Percentiles rank a stretch among this genome's conserved stretches.
phyloP scores from a whole-genome alignment of 2,329 filamentous ascomycete species.

The Tolypocladium guangdongense region DNA sequence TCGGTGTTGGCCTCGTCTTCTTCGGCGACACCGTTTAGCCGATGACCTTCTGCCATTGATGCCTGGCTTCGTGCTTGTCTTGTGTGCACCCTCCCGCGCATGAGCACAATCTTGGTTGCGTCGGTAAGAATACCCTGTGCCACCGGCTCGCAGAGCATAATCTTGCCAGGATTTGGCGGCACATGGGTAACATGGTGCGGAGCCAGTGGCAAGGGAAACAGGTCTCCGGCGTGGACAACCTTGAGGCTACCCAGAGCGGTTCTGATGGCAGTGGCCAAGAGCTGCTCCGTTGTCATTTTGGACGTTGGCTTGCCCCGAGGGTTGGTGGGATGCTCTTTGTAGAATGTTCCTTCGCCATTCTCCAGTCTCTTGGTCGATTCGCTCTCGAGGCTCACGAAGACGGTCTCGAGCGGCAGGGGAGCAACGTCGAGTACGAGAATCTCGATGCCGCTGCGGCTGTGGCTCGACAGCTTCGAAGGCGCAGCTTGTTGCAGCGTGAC shows the following conservation, averaged over 20 bases:
- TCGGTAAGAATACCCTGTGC: slow-evolving; percentile 72
- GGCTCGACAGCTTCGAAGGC: slow-evolving; percentile 62
- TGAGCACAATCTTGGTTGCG: slow-evolving; percentile 73
- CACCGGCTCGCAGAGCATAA: slow-evolving; percentile 90
- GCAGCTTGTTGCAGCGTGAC: slow-evolving; percentile 61
- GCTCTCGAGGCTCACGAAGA: slow-evolving; percentile 79
- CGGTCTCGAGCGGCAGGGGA: slow-evolving; percentile 68
- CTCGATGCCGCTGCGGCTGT: slow-evolving; percentile 69
- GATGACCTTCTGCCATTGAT: slow-evolving; percentile 28
- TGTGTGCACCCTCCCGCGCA: slow-evolving; percentile 46
- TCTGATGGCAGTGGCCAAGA: slow-evolving; percentile 56
- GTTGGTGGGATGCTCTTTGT: slow-evolving; percentile 45
- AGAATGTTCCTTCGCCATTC: slow-evolving; percentile 74
- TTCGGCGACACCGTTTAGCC: slow-evolving; percentile 46
- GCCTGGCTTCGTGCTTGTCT: slow-evolving; percentile 39
- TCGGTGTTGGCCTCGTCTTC: slow-evolving; percentile 79
- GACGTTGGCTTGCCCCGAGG: slow-evolving; percentile 25
- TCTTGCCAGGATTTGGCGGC: slow-evolving; percentile 72
- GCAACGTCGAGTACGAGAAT: slow-evolving; percentile 73
- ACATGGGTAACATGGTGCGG: slow-evolving; percentile 82
- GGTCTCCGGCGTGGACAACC: slow-evolving; percentile 74
- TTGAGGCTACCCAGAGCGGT: slow-evolving; percentile 61
- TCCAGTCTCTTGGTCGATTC: slow-evolving; percentile 71
- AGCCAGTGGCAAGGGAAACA: slow-evolving; percentile 65
- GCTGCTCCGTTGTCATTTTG: slow-evolving; percentile 37